Evolutionary conservation across 495 filamentous ascomycete species (phyloP), one percentile per base, ranked within the genome.

Genomic region (Sordaria brevicollis): DNA sequence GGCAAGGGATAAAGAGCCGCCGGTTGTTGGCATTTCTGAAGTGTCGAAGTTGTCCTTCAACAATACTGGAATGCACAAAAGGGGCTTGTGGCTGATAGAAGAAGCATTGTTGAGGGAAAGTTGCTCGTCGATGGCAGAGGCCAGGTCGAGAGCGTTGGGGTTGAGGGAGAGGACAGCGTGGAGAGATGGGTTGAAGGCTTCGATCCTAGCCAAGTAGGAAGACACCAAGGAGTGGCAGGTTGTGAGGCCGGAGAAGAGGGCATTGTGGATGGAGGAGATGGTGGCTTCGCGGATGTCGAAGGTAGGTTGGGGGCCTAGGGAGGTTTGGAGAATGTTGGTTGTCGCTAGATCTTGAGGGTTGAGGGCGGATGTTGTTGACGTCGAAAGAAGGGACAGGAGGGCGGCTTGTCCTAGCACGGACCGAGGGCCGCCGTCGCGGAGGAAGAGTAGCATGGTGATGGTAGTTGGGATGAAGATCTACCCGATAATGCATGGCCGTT

Each of bases 21-120:
- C 87, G 1, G 85, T 90, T 0, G 89, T 91, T 38, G 79, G 82
- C 73, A 86, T 83, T 10, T 82, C 81, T 0, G 68, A 36, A 0
- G 86, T 86, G 66, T 87, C 83, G 68, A 82, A 89, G 71, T 89
- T 90, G 74, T 90, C 88, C 77, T 91, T 91, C 6, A 91, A 75
- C 10, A 91, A 72, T 2, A 89, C 69, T 1, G 89, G 88, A 11
- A 91, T 80, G 74, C 87, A 87, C 71, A 88, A 83, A 0, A 88
- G 76, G 4, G 81, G 5, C 82, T n/a, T n/a, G n/a, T 82, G 5
- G 81, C 78, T 6, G 74, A 17, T 0, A 15, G 49, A 15, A 8
- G 25, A 74, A n/a, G n/a, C n/a, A n/a, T n/a, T n/a, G 72, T 87
- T 85, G 13, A 83, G 82, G 19, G 76, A 67, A 5, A 88, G 76